Evolutionary conservation across 768 basidiomycete genomes (phyloP), one percentile per base, ranked within the genome.

Genomic region (Trametes meyenii): DNA sequence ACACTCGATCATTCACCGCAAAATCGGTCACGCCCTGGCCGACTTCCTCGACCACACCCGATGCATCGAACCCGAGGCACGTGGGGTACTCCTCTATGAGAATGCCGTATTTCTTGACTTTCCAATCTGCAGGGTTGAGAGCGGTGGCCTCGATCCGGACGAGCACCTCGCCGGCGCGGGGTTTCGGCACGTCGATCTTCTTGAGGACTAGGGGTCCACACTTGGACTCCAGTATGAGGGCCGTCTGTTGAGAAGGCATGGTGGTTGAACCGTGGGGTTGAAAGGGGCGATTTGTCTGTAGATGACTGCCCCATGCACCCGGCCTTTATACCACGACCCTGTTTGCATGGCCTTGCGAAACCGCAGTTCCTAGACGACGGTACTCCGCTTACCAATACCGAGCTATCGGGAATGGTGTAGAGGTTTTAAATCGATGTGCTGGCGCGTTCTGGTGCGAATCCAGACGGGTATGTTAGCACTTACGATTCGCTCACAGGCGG

Each of bases 11-110:
- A 8, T 50, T 50, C 4, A 62, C 54, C 3, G 49, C 33, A 11
- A 29, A 58, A 19, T 68, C 57, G 4, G 71, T 69, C 1, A 81
- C 80, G 0, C 67, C 73, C 21, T 72, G 65, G 17, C 77, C 81
- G n/a, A 80, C 71, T 29, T 71, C 71, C 23, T 73, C 73, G 36
- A 79, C 73, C 21, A 69, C 70, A 17, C 81, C 80, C 6, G 79
- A 75, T 16, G 60, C 71, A n/a, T 82, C 79, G 5, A 51, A 60
- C 5, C 78, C 81, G 33, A 77, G 51, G 46, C 79, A 65, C 16
- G 69, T 66, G 0, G 81, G 81, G 58, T 60, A 83, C 3, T 69
- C 54, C n/a, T 75, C 61, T n/a, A 80, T 45, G 58, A 74, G 71
- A 29, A 65, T 44, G 12, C 69, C 71, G 46, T 40, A 61, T 16